Base-by-base conservation (phyloP, 2,329 filamentous ascomycete genomes). In the Penicillium sp. region DNA sequence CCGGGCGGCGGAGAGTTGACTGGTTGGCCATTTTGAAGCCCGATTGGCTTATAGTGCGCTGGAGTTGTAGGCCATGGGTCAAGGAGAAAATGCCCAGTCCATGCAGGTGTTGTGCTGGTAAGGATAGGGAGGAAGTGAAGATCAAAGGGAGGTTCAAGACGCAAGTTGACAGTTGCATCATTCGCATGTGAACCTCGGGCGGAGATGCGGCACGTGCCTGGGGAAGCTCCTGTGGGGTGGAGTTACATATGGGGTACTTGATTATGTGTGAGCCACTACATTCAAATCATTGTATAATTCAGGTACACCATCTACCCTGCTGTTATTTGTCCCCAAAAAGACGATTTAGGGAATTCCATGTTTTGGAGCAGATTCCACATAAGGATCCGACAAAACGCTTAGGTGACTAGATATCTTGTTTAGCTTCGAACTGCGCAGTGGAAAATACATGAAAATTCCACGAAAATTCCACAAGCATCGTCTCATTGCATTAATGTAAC, bases 1-100 rank as follows among this genome's bases (percentile, higher is more conserved):
- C 84, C 65, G 85, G 60, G 65, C 82, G 80, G 64, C 87, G 86
- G 66, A 97, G 82, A 5, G 90, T 96, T 55, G 93, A 97, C 79
- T 96, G 93, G 62, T 83, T 89, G 61, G 91, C 90, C 93, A 97
- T 97, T 39, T 52, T 65, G 42, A 58, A 42, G 47, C 43, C 45
- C 35, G 35, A 45, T 43, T 31, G 57, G 56, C 49, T 31, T 56
- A 50, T 39, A 48, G 22, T 58, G 44, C 48, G 43, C 39, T 52
- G 19, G 19, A 31, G 27, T 9, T 22, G 31, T 29, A 51, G 52
- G 56, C 61, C 61, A 63, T 63, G 54, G 29, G 46, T 49, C 43
- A 29, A 49, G 42, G 42, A 47, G 44, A 43, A 48, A 50, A 35
- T 39, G 45, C 35, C 44, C 22, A 49, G 33, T 43, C n/a, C 44